Percentiles rank a stretch among this genome's conserved stretches.
Evolutionary conservation across 192 early-diverging fungal species (phyloP).

Genomic region (Backusella westeae): DNA sequence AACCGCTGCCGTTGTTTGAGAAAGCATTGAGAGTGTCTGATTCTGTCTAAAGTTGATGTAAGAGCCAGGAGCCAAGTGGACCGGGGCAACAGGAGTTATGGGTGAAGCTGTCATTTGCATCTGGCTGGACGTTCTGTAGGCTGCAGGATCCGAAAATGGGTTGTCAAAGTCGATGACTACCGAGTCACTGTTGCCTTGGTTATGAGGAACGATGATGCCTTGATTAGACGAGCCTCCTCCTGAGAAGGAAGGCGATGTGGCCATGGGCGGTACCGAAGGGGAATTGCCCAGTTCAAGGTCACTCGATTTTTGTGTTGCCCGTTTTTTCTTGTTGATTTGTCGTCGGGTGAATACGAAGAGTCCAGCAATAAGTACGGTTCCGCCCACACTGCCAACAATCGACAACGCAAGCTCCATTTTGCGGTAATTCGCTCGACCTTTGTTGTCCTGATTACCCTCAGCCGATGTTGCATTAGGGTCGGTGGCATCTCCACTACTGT

Average conservation of each 20-base stretch:
- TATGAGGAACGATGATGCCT: neutral
- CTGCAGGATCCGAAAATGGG: neutral
- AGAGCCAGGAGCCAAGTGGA: neutral
- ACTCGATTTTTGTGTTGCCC: neutral
- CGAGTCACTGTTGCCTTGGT: neutral
- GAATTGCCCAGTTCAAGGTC: neutral
- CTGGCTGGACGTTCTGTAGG: neutral
- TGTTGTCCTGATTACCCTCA: neutral
- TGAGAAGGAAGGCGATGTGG: neutral
- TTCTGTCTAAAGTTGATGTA: neutral
- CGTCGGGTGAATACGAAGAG: neutral
- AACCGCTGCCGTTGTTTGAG: neutral
- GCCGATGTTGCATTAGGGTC: neutral
- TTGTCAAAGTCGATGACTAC: neutral
- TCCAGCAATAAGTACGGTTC: neutral
- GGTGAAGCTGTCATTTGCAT: neutral
- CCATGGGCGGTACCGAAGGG: neutral
- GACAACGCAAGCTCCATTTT: slow-evolving; percentile 5
- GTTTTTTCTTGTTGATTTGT: neutral
- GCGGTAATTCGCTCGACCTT: neutral
- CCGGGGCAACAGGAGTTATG: neutral
- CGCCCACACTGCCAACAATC: slow-evolving; percentile 15
- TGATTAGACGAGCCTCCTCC: neutral
- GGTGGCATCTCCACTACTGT: neutral
- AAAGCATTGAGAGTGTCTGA: neutral